phyloP scores from a whole-genome alignment of 345 rosid species.

The Angophora floribunda region DNA sequence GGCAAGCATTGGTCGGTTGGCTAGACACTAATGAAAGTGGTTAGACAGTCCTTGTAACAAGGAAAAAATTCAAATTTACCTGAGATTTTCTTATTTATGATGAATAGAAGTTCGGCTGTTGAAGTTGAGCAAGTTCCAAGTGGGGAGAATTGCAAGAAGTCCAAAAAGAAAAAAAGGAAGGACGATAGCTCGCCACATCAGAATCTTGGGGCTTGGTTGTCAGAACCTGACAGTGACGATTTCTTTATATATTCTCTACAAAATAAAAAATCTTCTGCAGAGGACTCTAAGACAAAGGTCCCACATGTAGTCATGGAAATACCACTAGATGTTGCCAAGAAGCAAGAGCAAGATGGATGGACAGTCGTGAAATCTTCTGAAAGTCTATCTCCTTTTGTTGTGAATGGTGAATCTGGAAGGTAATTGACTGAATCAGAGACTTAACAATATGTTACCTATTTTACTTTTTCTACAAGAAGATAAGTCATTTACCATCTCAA shows the following conservation, averaged over 20 bases:
- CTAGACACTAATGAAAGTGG: not conserved
- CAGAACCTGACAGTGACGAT: not conserved
- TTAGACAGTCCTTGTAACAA: not conserved
- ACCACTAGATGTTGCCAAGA: not conserved
- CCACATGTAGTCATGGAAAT: not conserved
- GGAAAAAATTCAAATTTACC: not conserved
- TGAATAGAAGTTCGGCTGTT: not conserved
- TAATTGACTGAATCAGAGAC: no score
- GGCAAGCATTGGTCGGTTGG: not conserved
- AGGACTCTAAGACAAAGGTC: not conserved
- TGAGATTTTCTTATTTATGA: not conserved
- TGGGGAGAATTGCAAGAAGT: not conserved
- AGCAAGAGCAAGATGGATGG: not conserved
- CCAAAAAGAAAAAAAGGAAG: not conserved
- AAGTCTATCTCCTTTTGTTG: not conserved
- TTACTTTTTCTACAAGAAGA: no score
- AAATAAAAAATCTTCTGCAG: not conserved
- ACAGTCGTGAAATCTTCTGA: not conserved
- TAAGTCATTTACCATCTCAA: no score
- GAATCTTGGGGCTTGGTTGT: not conserved
- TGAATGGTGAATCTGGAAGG: no score
- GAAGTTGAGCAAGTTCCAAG: not conserved
- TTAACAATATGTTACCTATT: no score
- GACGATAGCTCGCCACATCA: not conserved
- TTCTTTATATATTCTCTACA: not conserved